Conservation (phyloP, 1,284 basidiomycete species). For the Cystobasidiaceae sp. region DNA sequence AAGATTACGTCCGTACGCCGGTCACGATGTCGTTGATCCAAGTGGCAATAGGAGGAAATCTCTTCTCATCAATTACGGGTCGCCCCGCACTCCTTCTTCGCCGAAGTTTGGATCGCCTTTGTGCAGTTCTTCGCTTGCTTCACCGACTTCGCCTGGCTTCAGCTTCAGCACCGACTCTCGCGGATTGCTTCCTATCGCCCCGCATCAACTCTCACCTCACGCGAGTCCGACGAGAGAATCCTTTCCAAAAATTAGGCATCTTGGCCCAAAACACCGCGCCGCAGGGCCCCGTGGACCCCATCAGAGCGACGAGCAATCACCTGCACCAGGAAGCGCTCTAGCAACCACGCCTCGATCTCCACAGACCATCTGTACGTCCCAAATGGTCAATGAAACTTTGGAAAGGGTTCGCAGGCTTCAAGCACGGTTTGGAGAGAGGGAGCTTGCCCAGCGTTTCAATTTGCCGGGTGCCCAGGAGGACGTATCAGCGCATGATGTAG, state of each 20-base stretch:
- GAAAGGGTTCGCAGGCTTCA: not conserved
- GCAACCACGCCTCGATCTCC: no score
- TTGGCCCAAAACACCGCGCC: no score
- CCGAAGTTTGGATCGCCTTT: not conserved
- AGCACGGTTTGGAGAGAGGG: not conserved
- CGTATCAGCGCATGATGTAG: not conserved
- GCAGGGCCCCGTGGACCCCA: no score
- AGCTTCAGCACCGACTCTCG: not conserved
- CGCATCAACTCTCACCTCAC: not conserved
- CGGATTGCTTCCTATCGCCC: not conserved
- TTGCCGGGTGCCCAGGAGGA: not conserved
- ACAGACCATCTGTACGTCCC: not conserved
- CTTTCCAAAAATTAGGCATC: not conserved
- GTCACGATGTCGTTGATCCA: not conserved
- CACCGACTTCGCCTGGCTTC: not conserved
- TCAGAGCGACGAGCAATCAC: no score
- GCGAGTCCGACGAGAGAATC: not conserved
- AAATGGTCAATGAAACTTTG: not conserved
- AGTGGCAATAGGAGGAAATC: not conserved
- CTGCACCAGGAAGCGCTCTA: no score
- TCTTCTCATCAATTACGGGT: not conserved
- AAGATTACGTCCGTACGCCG: not conserved
- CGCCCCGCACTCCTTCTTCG: not conserved
- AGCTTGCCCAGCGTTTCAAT: not conserved
- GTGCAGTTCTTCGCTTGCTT: not conserved